Evolutionary conservation across 1,139 yeast species (phyloP), one percentile per base, ranked within the genome.

Genomic region (Geotrichum siamense): DNA sequence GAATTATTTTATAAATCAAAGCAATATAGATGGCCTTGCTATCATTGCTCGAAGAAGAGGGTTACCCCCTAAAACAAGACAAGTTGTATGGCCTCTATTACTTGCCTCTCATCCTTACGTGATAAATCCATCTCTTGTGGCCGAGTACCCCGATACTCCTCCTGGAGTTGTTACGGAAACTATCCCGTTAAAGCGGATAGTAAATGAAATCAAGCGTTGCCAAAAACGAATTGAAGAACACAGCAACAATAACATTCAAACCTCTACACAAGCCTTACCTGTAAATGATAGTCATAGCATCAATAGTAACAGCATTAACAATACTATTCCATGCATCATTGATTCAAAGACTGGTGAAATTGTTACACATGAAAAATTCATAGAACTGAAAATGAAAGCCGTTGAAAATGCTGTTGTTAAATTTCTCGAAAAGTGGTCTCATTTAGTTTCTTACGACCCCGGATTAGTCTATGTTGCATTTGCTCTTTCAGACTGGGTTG

Each of bases 401-500:
- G 65, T 86, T 49, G 81, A 81, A 55, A 67, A 68, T 30, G 72
- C 95, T 1, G 73, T 87, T 15, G 60, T 71, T 41, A 73, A 72
- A 48, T 89, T 87, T 58, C 64, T 82, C 39, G 64, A 65, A 19
- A 84, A 84, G 64, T 87, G 95, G 94, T 87, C 94, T 8, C 70
- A 72, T 34, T 71, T 80, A 49, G 74, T 84, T 47, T 80, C 80
- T 50, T 89, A 87, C 60, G 94, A 85, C 61, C 74, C 81, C 41
- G 87, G 93, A 0, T 70, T 86, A 57, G 72, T 91, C 1, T 87
- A 96, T 94, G 76, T 84, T 19, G 96, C 95, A 0, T 66, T 85
- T 37, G 87, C 87, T 8, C 67, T 89, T 43, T 93, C 95, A 1
- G 95, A 86, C 61, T 86, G 95, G 94, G 74, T 82, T 29, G 93